Evolutionary conservation across 805 yeast species (phyloP).

Genomic region (Helenozyma baotianmanensis): DNA sequence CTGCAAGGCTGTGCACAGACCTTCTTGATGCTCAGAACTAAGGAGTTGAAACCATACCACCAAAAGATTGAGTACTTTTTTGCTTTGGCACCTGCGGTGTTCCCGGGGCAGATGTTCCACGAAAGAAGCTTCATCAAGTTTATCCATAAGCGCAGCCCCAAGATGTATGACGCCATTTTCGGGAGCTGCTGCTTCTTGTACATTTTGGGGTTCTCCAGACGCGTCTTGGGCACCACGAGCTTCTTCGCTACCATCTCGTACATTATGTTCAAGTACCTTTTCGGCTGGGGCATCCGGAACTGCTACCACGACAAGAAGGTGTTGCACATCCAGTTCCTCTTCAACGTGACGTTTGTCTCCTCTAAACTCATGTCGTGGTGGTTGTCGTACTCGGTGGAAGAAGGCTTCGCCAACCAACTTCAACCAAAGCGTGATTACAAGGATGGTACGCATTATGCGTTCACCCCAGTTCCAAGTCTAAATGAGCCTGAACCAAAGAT

Average conservation of each 20-base stretch:
- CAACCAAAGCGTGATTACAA: constrained; percentile 28
- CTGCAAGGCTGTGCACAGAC: constrained; percentile 93
- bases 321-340: constrained; percentile 71
- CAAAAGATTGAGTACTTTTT: constrained; percentile 61
- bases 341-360: constrained; percentile 81
- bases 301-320: constrained; percentile 61
- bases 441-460: constrained; percentile 22
- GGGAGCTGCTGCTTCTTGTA: constrained; percentile 81
- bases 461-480: constrained; percentile 16
- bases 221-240: constrained; percentile 29
- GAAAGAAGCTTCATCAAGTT: constrained; percentile 57
- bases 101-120: constrained; percentile 73
- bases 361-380: constrained; percentile 89
- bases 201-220: constrained; percentile 58
- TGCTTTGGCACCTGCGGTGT: constrained; percentile 88
- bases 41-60: constrained; percentile 32
- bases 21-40: constrained; percentile 58
- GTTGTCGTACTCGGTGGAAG: constrained; percentile 45
- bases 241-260: constrained; percentile 65
- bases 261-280: constrained; percentile 78
- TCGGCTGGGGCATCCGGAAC: constrained; percentile 78
- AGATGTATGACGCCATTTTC: constrained; percentile 48
- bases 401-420: constrained; percentile 37
- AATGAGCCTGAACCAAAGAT: neutral
- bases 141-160: constrained; percentile 49